These are phyloP conservation scores for Boletus speciosus DNA, from an alignment of 768 basidiomycete species.

Conservation along the genomic window DNA sequence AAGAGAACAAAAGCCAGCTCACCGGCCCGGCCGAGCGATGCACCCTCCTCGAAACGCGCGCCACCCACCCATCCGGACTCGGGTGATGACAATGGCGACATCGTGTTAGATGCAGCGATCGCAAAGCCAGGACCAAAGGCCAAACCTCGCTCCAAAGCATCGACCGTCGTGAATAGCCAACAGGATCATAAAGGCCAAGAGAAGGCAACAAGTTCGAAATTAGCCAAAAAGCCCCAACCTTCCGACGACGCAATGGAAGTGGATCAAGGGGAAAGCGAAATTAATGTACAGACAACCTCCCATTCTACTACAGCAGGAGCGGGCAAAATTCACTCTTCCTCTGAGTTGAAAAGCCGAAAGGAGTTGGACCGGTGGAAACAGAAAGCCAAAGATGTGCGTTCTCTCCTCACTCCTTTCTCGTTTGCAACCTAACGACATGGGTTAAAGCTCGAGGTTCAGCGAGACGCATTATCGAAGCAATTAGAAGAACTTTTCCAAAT, in stretches of 20 bases:
- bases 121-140: slow-evolving; percentile 11
- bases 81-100: background rate
- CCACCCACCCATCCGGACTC: background rate
- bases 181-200: slow-evolving; percentile 10
- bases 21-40: slow-evolving; percentile 10
- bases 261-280: slow-evolving; percentile 3
- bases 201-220: slow-evolving; percentile 7
- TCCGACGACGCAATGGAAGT: slow-evolving; percentile 15
- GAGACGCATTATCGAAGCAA: slow-evolving; percentile 47
- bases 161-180: slow-evolving; percentile 1
- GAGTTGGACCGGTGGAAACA: slow-evolving; percentile 33
- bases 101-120: background rate
- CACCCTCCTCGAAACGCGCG: slow-evolving; percentile 15
- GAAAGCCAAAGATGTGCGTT: slow-evolving; percentile 26
- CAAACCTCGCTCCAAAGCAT: slow-evolving; percentile 17
- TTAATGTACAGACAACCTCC: background rate
- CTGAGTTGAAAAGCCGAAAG: slow-evolving; percentile 14
- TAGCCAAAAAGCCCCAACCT: slow-evolving; percentile 3
- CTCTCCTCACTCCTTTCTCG: background rate
- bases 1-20: slow-evolving; percentile 18
- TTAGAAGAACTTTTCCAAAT: slow-evolving; percentile 57
- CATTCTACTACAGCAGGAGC: slow-evolving; percentile 7
- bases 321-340: slow-evolving; percentile 10
- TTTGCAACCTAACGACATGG: background rate
- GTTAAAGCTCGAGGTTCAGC: slow-evolving; percentile 36